These are phyloP conservation scores for Pisolithus thermaeus DNA, from an alignment of 1,284 basidiomycete genomes.

Conservation along the genomic window DNA sequence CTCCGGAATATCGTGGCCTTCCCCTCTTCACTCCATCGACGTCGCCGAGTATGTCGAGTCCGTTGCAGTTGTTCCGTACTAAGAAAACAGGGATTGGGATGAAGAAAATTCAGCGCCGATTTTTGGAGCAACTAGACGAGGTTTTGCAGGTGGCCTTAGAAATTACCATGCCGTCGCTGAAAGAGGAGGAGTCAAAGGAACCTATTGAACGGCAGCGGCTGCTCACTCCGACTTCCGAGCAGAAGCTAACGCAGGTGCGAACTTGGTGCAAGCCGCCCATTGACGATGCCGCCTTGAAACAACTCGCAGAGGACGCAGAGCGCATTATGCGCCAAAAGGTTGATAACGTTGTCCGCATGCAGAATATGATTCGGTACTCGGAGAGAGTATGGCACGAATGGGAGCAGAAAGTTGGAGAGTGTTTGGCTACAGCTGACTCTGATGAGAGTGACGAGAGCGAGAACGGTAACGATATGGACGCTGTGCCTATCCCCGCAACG, in stretches of 20 bases:
- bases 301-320: conserved; percentile 83
- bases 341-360: conserved; percentile 93
- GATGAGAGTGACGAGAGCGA: conserved; percentile 38
- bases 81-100: conserved; percentile 77
- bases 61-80: conserved; percentile 65
- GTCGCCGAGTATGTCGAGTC: conserved; percentile 62
- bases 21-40: conserved; percentile 69
- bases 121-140: conserved; percentile 83
- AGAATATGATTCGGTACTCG: conserved; percentile 95
- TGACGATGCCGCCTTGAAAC: conserved; percentile 80
- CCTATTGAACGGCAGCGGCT: conserved; percentile 91
- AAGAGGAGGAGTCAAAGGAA: conserved; percentile 85
- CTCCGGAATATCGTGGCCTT: conserved; percentile 85
- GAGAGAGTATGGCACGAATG: conserved; percentile 98
- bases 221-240: conserved; percentile 81
- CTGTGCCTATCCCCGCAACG: conserved; percentile 8
- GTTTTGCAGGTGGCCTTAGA: conserved; percentile 77
- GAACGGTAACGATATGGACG: conserved; percentile 26
- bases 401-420: conserved; percentile 81
- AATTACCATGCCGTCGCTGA: conserved; percentile 84
- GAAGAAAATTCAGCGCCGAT: conserved; percentile 74
- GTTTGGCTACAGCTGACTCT: conserved; percentile 52
- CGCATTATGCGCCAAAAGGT: conserved; percentile 89
- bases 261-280: conserved; percentile 81
- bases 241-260: conserved; percentile 74